Evolutionary conservation across 139 green algal species (phyloP), one percentile per base, ranked within the genome.

Genomic region (Cymbomonas tetramitiformis): DNA sequence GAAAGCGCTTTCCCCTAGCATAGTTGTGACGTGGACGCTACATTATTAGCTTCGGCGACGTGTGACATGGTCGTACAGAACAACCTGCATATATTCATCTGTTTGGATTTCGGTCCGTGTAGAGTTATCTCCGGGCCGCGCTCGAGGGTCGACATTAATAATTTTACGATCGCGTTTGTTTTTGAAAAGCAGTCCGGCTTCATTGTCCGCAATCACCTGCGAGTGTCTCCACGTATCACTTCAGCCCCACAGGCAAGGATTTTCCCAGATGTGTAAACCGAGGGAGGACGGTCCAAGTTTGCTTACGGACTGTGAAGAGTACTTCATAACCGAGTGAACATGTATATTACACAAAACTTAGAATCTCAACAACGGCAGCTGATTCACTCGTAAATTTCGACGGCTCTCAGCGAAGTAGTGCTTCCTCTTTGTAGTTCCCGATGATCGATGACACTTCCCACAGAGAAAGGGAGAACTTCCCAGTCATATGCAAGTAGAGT

Each of bases 161-260:
- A 86, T 61, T 64, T 93, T 93, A 25, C 83, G 68, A 74, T 94
- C 84, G 1, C 84, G 68, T 40, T 90, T 88, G 74, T 86, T 90
- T 61, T 93, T 90, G 79, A 93, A 94, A 33, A 87, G 39, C 43
- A 93, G 60, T 0, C 86, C 84, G 0, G 63, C 64, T 30, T 79
- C 66, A 44, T 80, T 82, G 61, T 94, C 83, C 1, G 80, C 77
- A 46, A 92, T 84, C 1, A 93, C 77, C n/a, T n/a, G n/a, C n/a
- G n/a, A n/a, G n/a, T n/a, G n/a, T n/a, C 83, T 92, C 66, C 12
- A 28, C n/a, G 54, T 26, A 21, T 30, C 15, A 54, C 15, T 44
- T 18, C 18, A 44, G 18, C 18, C 38, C 18, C 18, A 44, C 18
- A 18, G 18, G 18, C 18, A 44, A 21, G 38, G 38, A 18, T 44